phyloP scores from a whole-genome alignment of 176 grass and related monocot species.

The Oryza meyeriana region DNA sequence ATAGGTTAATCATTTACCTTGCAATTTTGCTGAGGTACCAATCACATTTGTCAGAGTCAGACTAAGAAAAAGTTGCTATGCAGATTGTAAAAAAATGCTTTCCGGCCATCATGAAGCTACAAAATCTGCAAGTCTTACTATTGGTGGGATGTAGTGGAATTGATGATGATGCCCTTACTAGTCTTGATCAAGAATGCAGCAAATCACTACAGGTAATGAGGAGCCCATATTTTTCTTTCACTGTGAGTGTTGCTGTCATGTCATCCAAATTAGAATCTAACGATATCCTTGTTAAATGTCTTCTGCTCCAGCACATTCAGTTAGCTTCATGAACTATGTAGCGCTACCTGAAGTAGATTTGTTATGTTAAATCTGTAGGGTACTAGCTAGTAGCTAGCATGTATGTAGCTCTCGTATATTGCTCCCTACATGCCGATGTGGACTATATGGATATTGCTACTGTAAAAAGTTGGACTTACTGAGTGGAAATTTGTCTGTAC shows the following conservation, averaged over 20 bases:
- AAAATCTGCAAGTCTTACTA: conserved; percentile 55
- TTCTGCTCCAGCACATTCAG: neutral
- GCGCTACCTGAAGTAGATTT: neutral
- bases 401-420: neutral
- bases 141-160: conserved; percentile 63
- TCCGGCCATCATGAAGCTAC: conserved; percentile 57
- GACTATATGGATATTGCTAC: no score
- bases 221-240: neutral
- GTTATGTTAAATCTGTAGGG: neutral
- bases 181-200: conserved; percentile 51
- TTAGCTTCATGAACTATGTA: neutral
- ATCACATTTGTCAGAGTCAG: neutral
- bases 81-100: conserved; percentile 74
- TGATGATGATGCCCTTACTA: conserved; percentile 53
- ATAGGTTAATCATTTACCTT: conserved; percentile 1
- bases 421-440: neutral
- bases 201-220: conserved; percentile 69
- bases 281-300: neutral
- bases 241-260: neutral
- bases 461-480: neutral
- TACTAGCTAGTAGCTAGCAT: neutral
- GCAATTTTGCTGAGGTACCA: neutral
- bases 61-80: conserved; percentile 12
- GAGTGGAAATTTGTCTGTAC: conserved; percentile 18
- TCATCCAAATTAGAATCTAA: neutral